Conservation (phyloP, 2,329 filamentous ascomycete species). For the Pyrenophora graminea region DNA sequence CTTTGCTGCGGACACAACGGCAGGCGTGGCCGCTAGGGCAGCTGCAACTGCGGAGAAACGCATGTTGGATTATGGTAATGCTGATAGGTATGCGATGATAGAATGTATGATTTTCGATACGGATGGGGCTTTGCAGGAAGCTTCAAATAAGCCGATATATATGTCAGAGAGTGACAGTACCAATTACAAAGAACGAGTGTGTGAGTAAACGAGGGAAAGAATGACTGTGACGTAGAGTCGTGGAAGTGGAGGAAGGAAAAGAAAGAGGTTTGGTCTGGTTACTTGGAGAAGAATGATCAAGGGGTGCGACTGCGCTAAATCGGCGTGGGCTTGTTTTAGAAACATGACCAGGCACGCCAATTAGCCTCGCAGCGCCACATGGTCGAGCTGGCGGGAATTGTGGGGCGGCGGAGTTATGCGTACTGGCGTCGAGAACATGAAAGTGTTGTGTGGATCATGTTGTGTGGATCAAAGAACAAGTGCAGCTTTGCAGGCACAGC, state of each 20-base stretch:
- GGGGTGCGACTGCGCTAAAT: constrained; percentile 31
- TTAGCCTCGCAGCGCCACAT: constrained; percentile 9
- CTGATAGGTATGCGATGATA: not conserved
- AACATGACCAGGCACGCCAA: constrained; percentile 24
- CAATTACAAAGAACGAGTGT: constrained; percentile 16
- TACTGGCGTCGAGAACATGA: not conserved
- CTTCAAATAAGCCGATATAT: not conserved
- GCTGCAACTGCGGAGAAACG: constrained; percentile 41
- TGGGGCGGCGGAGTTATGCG: constrained; percentile 17
- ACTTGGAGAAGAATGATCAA: constrained; percentile 23
- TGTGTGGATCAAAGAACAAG: not conserved
- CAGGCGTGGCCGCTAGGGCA: constrained; percentile 48
- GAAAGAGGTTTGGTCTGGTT: constrained; percentile 13
- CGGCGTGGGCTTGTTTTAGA: constrained; percentile 3
- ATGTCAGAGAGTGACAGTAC: constrained; percentile 14
- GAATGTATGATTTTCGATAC: not conserved
- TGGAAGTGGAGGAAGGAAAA: constrained; percentile 13
- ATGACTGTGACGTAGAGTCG: constrained; percentile 30
- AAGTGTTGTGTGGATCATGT: not conserved
- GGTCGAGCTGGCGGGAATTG: constrained; percentile 7
- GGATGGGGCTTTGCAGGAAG: not conserved
- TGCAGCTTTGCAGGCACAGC: not conserved
- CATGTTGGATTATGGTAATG: constrained; percentile 30
- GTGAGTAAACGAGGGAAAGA: constrained; percentile 27
- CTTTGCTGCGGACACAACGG: constrained; percentile 54